Base-by-base conservation (phyloP, 2,329 filamentous ascomycete genomes). In the Colletotrichum tanaceti region DNA sequence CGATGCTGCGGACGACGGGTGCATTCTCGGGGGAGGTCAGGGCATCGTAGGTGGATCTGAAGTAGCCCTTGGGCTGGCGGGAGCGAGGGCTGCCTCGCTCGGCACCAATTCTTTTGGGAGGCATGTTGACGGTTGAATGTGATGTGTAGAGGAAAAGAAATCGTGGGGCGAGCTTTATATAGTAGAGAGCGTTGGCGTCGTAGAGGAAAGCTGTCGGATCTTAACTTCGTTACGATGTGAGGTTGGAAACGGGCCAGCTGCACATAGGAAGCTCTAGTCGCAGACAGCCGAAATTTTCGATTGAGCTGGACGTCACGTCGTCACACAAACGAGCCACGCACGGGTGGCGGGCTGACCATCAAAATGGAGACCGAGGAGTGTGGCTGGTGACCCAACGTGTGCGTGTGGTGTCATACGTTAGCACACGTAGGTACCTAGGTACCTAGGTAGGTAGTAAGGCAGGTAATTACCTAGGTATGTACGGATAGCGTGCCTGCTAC, bases 21-120 rank as follows among this genome's bases (percentile, higher is more conserved):
- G 88, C 85, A 79, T 93, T 92, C 76, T 93, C 90, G 41, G 90
- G 79, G 35, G 87, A 86, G 63, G 89, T 91, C 75, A 92, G 75
- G 72, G 87, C 83, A 70, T 86, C 84, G 79, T 91, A 92, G 72
- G 87, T 83, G 65, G 83, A 83, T 73, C 82, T 82, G 72, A 91
- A 73, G 78, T 87, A 84, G 71, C 89, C 86, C 74, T 83, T 85
- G 63, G 81, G 77, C 71, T 80, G 79, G 69, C 81, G 78, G 57
- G 82, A 77, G 71, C 80, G 79, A 50, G 79, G 79, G 70, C 77
- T 73, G 55, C 80, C 79, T 73, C 81, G 81, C 73, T 88, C 84
- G 73, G 87, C 82, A 68, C 82, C 77, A 71, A 89, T 81, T 79
- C 85, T 83, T 81, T 89, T 91, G 73, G 89, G 88, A 77, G 89